A percentile compares a stretch with the other conserved stretches of the same genome.
Evolutionary conservation across 108 stramenopile species (phyloP).

Genomic region (Asterionellopsis glacialis): DNA sequence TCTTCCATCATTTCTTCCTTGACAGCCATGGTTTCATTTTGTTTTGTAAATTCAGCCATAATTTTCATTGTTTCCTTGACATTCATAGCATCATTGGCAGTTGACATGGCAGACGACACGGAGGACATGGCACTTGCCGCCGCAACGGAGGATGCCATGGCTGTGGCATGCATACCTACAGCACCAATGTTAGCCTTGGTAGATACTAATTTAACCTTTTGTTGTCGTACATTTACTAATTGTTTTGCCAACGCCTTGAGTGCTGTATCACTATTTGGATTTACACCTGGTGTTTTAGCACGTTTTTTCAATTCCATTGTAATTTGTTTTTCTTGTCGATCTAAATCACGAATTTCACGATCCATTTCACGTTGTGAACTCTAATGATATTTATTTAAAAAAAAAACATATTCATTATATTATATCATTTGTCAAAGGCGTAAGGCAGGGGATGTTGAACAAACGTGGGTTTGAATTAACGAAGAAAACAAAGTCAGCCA

Average conservation of each 20-base stretch:
- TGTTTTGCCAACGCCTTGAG: slow-evolving; percentile 67
- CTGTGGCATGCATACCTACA: slow-evolving; percentile 74
- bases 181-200: slow-evolving; percentile 71
- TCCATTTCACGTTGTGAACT: slow-evolving; percentile 76
- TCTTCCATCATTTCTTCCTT: slow-evolving; percentile 86
- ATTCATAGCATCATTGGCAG: slow-evolving; percentile 66
- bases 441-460: not conserved
- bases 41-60: slow-evolving; percentile 58
- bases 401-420: not conserved
- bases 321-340: slow-evolving; percentile 69
- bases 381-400: slow-evolving; percentile 8
- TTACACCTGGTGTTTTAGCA: slow-evolving; percentile 40
- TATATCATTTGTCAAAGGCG: not conserved
- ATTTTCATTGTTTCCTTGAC: slow-evolving; percentile 65
- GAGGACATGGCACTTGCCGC: slow-evolving; percentile 52
- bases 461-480: too few relatives aligned
- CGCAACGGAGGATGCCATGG: slow-evolving; percentile 64
- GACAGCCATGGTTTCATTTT: slow-evolving; percentile 61
- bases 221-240: slow-evolving; percentile 63
- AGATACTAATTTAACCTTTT: slow-evolving; percentile 53
- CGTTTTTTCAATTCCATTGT: slow-evolving; percentile 69
- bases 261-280: slow-evolving; percentile 46
- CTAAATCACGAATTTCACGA: slow-evolving; percentile 76
- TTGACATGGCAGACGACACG: slow-evolving; percentile 51
- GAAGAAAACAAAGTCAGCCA: slow-evolving; percentile 6